Conservation (phyloP, 495 filamentous ascomycete genomes). For the Aspergillus sparsus region DNA sequence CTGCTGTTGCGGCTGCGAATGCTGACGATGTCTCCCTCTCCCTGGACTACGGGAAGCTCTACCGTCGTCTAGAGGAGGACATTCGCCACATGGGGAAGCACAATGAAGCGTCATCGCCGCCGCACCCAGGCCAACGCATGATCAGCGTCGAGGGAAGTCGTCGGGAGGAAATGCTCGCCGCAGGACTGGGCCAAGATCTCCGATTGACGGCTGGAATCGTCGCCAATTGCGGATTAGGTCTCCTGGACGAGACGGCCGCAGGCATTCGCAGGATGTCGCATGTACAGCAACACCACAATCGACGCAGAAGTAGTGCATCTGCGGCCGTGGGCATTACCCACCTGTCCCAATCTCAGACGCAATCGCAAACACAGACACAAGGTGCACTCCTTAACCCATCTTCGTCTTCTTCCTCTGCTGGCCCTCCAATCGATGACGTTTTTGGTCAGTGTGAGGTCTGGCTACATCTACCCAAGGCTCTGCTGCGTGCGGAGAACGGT, state of each 20-base stretch:
- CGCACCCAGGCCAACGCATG: slow-evolving; percentile 26
- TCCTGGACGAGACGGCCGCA: slow-evolving; percentile 47
- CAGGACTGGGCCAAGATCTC: slow-evolving; percentile 38
- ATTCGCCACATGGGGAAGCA: slow-evolving; percentile 36
- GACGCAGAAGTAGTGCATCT: slow-evolving; percentile 33
- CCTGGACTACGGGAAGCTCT: slow-evolving; percentile 52
- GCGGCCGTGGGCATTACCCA: neutral
- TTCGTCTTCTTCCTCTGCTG: slow-evolving; percentile 9
- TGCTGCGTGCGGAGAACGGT: slow-evolving; percentile 45
- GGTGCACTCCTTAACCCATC: slow-evolving; percentile 12
- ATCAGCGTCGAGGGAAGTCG: slow-evolving; percentile 37
- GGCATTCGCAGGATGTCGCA: slow-evolving; percentile 45
- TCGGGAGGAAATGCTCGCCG: slow-evolving; percentile 35
- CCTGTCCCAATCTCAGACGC: slow-evolving; percentile 7
- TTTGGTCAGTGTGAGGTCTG: slow-evolving; percentile 45
- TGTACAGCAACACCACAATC: slow-evolving; percentile 28
- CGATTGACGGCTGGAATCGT: slow-evolving; percentile 43
- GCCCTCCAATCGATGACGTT: slow-evolving; percentile 32
- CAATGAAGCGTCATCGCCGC: slow-evolving; percentile 12
- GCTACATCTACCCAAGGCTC: slow-evolving; percentile 45
- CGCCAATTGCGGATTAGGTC: slow-evolving; percentile 38
- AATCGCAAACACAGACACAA: slow-evolving; percentile 11
- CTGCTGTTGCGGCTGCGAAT: slow-evolving; percentile 42
- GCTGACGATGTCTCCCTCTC: slow-evolving; percentile 49
- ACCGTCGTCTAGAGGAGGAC: slow-evolving; percentile 45